These are phyloP conservation scores for Erodium moschatum DNA, from an alignment of 441 rosid species.

Conservation along the genomic window DNA sequence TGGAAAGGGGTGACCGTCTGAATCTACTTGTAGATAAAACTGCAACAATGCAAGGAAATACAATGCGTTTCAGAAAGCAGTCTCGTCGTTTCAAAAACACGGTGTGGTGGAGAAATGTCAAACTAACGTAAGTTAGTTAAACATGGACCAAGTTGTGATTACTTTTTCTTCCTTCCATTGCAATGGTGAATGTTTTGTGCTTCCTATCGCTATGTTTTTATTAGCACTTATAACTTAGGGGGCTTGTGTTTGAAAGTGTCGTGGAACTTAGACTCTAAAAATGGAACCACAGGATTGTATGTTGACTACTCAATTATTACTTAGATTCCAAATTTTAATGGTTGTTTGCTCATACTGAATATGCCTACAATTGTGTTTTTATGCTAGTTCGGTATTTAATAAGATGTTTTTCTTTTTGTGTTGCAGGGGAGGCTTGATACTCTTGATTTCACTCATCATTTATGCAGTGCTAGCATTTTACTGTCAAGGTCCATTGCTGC, in stretches of 20 bases:
- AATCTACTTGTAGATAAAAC: conserved; percentile 93
- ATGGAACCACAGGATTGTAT: no score
- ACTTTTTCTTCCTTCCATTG: not conserved
- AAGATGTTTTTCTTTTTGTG: not conserved
- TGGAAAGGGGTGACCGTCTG: conserved; percentile 88
- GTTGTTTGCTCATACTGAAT: not conserved
- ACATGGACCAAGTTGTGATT: not conserved
- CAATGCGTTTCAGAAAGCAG: conserved; percentile 88
- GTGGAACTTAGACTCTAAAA: not conserved
- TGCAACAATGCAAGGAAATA: conserved; percentile 85
- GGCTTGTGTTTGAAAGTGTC: not conserved
- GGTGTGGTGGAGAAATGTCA: conserved; percentile 89
- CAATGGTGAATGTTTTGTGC: not conserved
- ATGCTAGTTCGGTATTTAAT: no score
- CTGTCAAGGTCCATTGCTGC: conserved; percentile 6
- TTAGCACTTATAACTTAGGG: not conserved
- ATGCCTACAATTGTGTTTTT: no score
- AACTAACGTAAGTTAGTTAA: conserved; percentile 53
- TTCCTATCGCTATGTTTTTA: not conserved
- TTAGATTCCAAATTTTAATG: not conserved
- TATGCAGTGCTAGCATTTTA: conserved; percentile 3
- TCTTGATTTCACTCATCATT: not conserved
- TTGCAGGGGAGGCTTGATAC: conserved; percentile 7
- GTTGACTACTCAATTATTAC: no score
- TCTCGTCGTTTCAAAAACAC: conserved; percentile 70